These are phyloP conservation scores for Schoenoplectus triqueter DNA, from an alignment of 202 grass and related monocot species.

Conservation along the genomic window DNA sequence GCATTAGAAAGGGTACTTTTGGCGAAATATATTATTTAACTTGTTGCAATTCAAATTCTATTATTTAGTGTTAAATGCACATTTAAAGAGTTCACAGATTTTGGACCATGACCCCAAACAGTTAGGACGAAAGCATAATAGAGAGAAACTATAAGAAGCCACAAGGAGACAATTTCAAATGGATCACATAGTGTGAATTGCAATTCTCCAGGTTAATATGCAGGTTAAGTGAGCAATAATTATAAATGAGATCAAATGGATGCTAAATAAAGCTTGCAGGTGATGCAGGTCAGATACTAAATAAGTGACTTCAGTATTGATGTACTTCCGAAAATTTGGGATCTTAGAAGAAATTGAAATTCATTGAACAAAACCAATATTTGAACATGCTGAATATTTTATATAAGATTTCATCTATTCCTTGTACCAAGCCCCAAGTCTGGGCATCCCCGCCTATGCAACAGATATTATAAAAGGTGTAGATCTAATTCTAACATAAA, in stretches of 20 bases:
- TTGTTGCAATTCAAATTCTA: not conserved
- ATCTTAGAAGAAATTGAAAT: not conserved
- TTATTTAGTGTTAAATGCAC: not conserved
- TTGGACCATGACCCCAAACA: not conserved
- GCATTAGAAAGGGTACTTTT: not conserved
- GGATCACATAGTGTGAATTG: not conserved
- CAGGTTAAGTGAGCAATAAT: not conserved
- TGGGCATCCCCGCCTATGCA: not conserved
- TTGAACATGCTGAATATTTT: not conserved
- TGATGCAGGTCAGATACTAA: not conserved
- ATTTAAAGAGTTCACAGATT: not conserved
- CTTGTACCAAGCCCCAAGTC: not conserved
- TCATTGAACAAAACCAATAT: not conserved
- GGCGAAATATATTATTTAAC: not conserved
- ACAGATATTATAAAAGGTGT: not conserved
- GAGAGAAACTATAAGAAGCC: not conserved
- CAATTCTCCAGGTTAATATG: not conserved
- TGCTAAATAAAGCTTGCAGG: constrained; percentile 1
- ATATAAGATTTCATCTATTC: not conserved
- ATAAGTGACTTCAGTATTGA: not conserved
- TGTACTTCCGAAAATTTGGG: not conserved
- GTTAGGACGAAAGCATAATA: not conserved
- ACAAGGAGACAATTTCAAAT: not conserved
- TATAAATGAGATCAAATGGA: not conserved
- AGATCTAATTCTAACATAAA: too few species aligned